Evolutionary conservation across 2,329 filamentous ascomycete genomes (phyloP), one percentile per base, ranked within the genome.

Genomic region (Penicillium polonicum): DNA sequence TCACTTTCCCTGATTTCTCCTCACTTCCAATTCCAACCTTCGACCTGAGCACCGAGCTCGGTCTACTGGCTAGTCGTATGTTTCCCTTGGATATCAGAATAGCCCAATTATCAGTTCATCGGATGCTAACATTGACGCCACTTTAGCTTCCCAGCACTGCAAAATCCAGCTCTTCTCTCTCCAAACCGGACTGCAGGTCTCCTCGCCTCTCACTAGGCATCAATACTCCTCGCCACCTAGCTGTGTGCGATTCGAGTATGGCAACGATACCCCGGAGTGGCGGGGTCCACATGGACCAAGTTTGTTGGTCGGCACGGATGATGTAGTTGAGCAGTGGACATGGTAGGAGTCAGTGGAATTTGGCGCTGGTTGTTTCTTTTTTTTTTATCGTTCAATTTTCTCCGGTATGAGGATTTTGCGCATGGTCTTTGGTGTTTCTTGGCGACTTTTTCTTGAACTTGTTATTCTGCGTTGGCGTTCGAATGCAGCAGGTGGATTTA

Each of bases 151-250:
- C 35, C 64, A 74, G 36, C 60, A 72, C n/a, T 60, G 61, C 12
- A 71, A 57, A 46, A 66, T 77, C 21, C 71, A 74, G 31, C 65
- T 78, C 2, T 76, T 73, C 63, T 77, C 75, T 17, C 65, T 77
- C 19, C 66, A 64, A 2, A 74, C 71, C 3, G 75, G 75, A 4
- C 64, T 68, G n/a, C 59, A 69, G 12, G 65, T 77, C 1, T 25
- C 54, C 9, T 74, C 71, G 2, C 70, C 71, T 3, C 33, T 70
- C 13, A 65, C 65, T 7, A 57, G 65, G 17, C 65, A 65, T 36
- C 61, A 56, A 27, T 74, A 75, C 45, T 21, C 52, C 0, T 31
- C 63, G 3, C 46, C 64, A 1, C 71, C 75, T 12, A 65, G 63
- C 3, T 69, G 65, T 13, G 61, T 77, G 4, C 68, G 68, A 9